These are phyloP conservation scores for Trypanosoma grayi DNA, from an alignment of 208 protist genomes.

Conservation along the genomic window DNA sequence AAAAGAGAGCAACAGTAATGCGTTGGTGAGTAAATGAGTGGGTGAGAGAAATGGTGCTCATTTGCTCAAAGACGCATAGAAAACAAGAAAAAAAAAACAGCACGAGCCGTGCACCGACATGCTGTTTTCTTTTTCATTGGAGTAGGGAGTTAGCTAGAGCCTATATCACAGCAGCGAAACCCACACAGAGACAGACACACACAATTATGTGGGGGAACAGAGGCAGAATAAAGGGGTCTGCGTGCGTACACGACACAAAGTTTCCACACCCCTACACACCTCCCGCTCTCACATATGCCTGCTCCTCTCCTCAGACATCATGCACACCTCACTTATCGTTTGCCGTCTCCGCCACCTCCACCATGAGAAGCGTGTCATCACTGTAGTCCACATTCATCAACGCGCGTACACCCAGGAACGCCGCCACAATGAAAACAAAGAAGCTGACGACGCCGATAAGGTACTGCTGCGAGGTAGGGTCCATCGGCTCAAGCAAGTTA, in stretches of 20 bases:
- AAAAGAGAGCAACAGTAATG: background rate
- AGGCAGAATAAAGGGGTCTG: no score
- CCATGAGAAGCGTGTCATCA: constrained; percentile 85
- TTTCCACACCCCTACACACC: no score
- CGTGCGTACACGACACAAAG: no score
- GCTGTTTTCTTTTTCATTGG: no score
- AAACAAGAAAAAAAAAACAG: background rate
- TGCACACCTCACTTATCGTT: constrained; percentile 21
- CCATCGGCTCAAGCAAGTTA: constrained; percentile 31
- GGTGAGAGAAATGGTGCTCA: background rate
- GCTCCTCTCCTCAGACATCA: background rate
- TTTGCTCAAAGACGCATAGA: background rate
- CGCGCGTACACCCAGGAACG: constrained; percentile 56
- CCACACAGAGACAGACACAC: no score
- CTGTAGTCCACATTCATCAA: constrained; percentile 81
- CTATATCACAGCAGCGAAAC: no score
- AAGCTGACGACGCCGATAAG: constrained; percentile 76
- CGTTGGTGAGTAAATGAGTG: background rate
- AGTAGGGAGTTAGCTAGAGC: no score
- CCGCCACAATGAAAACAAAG: constrained; percentile 45
- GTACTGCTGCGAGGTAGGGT: constrained; percentile 55
- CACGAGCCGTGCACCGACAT: no score
- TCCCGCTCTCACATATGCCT: background rate
- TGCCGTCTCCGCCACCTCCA: constrained; percentile 72
- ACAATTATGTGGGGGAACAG: no score